phyloP scores from a whole-genome alignment of 768 basidiomycete species.

The Tephrocybe sp. region DNA sequence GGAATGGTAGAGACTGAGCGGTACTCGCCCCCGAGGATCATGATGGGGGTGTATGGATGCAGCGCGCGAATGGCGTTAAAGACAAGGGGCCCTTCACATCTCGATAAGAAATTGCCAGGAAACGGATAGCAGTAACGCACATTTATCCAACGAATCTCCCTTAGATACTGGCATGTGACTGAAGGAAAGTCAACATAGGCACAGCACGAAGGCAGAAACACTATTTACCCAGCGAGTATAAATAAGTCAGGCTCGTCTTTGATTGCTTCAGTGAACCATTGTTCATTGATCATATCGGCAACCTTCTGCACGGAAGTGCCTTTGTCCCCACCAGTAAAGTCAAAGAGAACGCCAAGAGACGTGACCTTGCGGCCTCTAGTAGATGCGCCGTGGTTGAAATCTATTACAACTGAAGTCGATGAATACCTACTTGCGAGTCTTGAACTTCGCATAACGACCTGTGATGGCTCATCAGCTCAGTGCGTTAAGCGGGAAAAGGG shows the following conservation, averaged over 20 bases:
- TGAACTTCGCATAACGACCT: conserved; percentile 72
- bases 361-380: conserved; percentile 68
- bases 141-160: conserved; percentile 45
- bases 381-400: background rate
- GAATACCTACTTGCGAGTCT: conserved; percentile 59
- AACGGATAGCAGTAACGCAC: conserved; percentile 28
- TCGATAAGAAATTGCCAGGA: background rate
- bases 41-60: conserved; percentile 75
- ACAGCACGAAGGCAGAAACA: background rate
- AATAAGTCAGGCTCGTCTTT: conserved; percentile 82
- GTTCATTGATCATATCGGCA: conserved; percentile 73
- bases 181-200: background rate
- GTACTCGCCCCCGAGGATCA: conserved; percentile 71
- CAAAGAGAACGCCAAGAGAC: conserved; percentile 75
- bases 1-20: background rate
- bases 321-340: conserved; percentile 69
- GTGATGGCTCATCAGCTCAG: background rate
- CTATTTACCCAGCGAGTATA: conserved; percentile 62
- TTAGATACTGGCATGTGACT: conserved; percentile 83
- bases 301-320: conserved; percentile 79
- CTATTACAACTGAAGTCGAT: background rate
- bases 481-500: background rate
- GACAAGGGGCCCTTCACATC: conserved; percentile 60
- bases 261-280: conserved; percentile 82
- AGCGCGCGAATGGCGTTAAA: conserved; percentile 71